Conservation (phyloP, 164 flowering plant genomes). For the Piper betle region DNA sequence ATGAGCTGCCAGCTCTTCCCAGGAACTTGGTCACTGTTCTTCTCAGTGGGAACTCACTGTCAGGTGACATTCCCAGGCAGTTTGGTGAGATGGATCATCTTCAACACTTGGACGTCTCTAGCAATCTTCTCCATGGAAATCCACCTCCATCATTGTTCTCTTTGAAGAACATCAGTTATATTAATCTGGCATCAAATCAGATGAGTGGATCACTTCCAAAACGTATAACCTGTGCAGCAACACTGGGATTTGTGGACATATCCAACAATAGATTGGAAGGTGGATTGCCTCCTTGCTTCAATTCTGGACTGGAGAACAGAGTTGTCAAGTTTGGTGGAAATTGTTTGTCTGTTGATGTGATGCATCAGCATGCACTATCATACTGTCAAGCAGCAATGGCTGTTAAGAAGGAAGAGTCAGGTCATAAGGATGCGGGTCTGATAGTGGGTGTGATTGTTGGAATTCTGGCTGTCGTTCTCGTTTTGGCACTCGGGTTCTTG, state of each 20-base stretch:
- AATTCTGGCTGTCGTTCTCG: slow-evolving; percentile 21
- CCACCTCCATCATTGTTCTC: slow-evolving; percentile 54
- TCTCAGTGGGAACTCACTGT: slow-evolving; percentile 53
- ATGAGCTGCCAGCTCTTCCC: slow-evolving; percentile 57
- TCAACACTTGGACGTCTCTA: slow-evolving; percentile 79
- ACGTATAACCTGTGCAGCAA: slow-evolving; percentile 40
- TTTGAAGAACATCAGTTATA: slow-evolving; percentile 61
- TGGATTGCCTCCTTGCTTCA: slow-evolving; percentile 60
- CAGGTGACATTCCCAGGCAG: slow-evolving; percentile 46
- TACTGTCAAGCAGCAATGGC: slow-evolving; percentile 27
- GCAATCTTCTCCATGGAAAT: slow-evolving; percentile 45
- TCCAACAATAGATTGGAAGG: slow-evolving; percentile 62
- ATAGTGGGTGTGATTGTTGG: slow-evolving; percentile 39
- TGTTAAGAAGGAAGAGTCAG: slow-evolving; percentile 7
- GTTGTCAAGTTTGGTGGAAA: slow-evolving; percentile 54
- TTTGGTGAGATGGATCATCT: slow-evolving; percentile 45
- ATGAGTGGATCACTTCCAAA: slow-evolving; percentile 54
- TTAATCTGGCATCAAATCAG: slow-evolving; percentile 70
- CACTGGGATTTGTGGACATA: slow-evolving; percentile 73
- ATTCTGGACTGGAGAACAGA: slow-evolving; percentile 26
- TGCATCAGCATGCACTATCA: slow-evolving; percentile 38
- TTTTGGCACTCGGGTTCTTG: slow-evolving; percentile 30
- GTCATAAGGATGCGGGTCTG: slow-evolving; percentile 17
- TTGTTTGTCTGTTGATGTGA: slow-evolving; percentile 43
- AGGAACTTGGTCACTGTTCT: slow-evolving; percentile 50